Evolutionary conservation across 2,329 filamentous ascomycete species (phyloP).

Genomic region (Sordariomycetes sp.): DNA sequence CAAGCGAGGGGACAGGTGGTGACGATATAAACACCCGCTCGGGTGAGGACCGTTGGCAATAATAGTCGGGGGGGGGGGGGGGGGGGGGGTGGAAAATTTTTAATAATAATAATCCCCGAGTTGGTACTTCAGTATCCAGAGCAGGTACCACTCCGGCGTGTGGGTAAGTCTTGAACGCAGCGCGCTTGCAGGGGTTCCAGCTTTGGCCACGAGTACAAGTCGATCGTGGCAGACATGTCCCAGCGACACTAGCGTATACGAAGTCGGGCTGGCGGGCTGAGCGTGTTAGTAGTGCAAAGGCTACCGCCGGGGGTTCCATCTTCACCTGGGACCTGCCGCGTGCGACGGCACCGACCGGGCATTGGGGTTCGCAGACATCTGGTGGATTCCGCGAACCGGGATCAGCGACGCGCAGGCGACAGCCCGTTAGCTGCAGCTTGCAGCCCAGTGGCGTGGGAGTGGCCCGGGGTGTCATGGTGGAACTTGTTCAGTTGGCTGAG

Average conservation of each 20-base stretch:
- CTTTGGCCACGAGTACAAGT: not conserved
- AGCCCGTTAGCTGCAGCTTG: not conserved
- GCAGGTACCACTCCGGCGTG: not conserved
- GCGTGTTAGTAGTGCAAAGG: not conserved
- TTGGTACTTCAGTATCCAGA: not conserved
- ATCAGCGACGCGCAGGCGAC: not conserved
- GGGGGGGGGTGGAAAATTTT: no score
- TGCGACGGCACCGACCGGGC: not conserved
- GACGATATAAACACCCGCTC: not conserved
- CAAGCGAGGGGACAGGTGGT: no score
- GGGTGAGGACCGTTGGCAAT: not conserved
- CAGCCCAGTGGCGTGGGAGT: not conserved
- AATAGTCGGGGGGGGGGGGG: not conserved
- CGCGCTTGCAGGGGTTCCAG: not conserved
- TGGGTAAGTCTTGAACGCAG: not conserved
- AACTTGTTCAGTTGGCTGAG: not conserved
- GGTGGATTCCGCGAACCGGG: constrained; percentile 4
- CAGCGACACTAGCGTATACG: not conserved
- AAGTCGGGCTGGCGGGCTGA: not conserved
- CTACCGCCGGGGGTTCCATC: not conserved
- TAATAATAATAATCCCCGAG: not conserved
- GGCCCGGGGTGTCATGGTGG: not conserved
- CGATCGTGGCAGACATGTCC: not conserved
- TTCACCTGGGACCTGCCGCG: not conserved
- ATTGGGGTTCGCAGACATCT: not conserved